phyloP scores from a whole-genome alignment of 2,329 filamentous ascomycete genomes.

The Bretziella fagacearum region DNA sequence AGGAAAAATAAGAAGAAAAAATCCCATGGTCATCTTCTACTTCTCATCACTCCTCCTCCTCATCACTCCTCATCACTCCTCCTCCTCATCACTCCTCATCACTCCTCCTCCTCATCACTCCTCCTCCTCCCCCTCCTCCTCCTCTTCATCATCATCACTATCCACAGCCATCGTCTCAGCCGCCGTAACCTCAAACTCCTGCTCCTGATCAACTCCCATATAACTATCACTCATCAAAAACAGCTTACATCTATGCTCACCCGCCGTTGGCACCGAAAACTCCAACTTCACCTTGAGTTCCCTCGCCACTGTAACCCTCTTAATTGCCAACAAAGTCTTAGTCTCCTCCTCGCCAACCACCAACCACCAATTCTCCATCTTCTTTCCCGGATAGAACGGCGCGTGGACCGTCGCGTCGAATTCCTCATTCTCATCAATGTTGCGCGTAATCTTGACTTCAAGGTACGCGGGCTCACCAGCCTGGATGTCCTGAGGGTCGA shows the following conservation, averaged over 20 bases:
- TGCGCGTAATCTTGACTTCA: slow-evolving; percentile 69
- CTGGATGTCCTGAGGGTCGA: slow-evolving; percentile 63
- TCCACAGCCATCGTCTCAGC: slow-evolving; percentile 93
- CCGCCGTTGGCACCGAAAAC: slow-evolving; percentile 70
- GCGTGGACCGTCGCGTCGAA: slow-evolving; percentile 77
- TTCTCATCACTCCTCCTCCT: background rate
- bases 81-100: background rate
- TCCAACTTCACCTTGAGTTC: slow-evolving; percentile 67
- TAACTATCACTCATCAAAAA: slow-evolving; percentile 97
- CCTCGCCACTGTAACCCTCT: slow-evolving; percentile 72
- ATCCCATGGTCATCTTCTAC: background rate
- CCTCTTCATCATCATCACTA: slow-evolving; percentile 56
- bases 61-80: background rate
- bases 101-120: slow-evolving; percentile 26
- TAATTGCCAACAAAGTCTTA: slow-evolving; percentile 79
- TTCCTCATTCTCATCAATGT: slow-evolving; percentile 51
- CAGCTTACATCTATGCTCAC: slow-evolving; percentile 73
- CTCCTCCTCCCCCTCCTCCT: slow-evolving; percentile 26
- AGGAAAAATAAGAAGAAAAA: no score
- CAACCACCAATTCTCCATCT: slow-evolving; percentile 98
- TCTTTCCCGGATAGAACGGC: slow-evolving; percentile 80
- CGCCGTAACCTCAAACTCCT: slow-evolving; percentile 67
- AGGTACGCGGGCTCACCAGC: slow-evolving; percentile 70
- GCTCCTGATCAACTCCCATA: slow-evolving; percentile 90
- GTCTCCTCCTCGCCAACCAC: slow-evolving; percentile 86